Evolutionary conservation across 2,329 filamentous ascomycete species (phyloP), one percentile per base, ranked within the genome.

Genomic region (Cercospora berteroae): DNA sequence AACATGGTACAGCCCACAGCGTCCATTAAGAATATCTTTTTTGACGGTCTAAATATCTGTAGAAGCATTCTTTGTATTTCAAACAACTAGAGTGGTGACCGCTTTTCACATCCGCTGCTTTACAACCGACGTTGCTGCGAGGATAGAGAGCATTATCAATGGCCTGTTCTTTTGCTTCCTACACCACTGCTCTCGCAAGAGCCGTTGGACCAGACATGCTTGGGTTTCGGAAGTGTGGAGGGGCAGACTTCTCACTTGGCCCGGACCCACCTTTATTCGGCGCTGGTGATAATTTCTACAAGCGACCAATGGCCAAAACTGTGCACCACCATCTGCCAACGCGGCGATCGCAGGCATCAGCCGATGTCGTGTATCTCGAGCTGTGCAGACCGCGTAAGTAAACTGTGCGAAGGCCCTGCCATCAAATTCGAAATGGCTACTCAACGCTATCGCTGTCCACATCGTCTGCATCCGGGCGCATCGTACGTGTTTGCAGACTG

Each of bases 1-100:
- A 23, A 52, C 23, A 27, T 67, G 60, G 52, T 52, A 63, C 56
- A 64, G 66, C 67, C 67, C 67, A 69, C 64, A 69, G 61, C 50
- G 67, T 66, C 63, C 63, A 65, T 6, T 29, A 7, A 29, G 8
- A 6, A 6, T 13, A 4, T 12, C 18, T 61, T 29, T 42, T 42
- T 42, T 42, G 36, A 5, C 7, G 3, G 10, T 16, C 33, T 16
- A 39, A 39, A 29, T n/a, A 6, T 33, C 29, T 33, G 27, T 59
- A 4, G n/a, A 29, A 29, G 27, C 27, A 29, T 29, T 29, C 27
- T 29, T 29, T 29, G 1, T 29, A 29, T 29, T 29, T 29, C 27
- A 29, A 29, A 29, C 39, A 25, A 6, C 44, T 12, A 10, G 18
- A 25, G 44, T 20, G 44, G 23, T n/a, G 16, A 52, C 12, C 6